phyloP scores from a whole-genome alignment of 1,139 yeast species.

The Magnusiomyces tetraspermus region DNA sequence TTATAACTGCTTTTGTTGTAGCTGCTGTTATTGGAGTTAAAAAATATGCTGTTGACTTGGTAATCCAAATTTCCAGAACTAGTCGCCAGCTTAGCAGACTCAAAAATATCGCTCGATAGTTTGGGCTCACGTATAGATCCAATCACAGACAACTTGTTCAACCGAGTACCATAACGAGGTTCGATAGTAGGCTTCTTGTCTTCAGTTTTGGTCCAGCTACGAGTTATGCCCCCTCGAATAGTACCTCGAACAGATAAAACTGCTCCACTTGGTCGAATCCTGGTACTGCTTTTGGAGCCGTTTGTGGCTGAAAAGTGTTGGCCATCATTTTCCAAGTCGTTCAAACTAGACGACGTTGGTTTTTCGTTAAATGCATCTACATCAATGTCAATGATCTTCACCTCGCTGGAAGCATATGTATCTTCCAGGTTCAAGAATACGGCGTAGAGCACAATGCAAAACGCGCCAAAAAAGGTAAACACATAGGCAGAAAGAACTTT shows the following conservation, averaged over 20 bases:
- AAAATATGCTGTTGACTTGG: no score
- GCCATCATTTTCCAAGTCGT: neutral
- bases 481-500: constrained; percentile 30
- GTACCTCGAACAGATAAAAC: neutral
- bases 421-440: constrained; percentile 16
- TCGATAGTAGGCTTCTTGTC: neutral
- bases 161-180: neutral
- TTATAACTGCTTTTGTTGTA: neutral
- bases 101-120: neutral
- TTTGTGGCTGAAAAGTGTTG: neutral
- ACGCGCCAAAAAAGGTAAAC: constrained; percentile 35
- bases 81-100: neutral
- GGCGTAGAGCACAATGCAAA: constrained; percentile 3
- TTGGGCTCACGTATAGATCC: neutral
- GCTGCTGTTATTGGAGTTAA: no score
- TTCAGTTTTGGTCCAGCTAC: neutral
- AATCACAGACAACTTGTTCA: neutral
- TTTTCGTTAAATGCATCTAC: neutral
- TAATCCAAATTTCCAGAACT: neutral
- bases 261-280: neutral
- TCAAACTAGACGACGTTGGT: neutral
- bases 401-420: constrained; percentile 4
- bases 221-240: neutral
- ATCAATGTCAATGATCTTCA: neutral
- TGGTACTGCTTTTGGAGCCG: neutral